These are phyloP conservation scores for Pterocarpus macrocarpus DNA, from an alignment of 306 rosid species.

Conservation along the genomic window DNA sequence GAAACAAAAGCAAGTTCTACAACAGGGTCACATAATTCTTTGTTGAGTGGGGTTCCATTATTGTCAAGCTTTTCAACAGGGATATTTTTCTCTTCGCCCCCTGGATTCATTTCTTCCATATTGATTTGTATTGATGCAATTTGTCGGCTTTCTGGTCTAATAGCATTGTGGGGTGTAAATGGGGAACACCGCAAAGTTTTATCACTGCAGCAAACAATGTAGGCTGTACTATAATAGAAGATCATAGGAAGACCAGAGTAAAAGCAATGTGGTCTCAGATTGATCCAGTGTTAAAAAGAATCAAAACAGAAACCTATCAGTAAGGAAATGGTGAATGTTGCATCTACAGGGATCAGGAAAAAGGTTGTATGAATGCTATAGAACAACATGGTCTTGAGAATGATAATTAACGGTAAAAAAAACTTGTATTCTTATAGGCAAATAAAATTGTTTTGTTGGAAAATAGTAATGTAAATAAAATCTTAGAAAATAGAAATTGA, in stretches of 20 bases:
- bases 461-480: constrained; percentile 1
- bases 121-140: constrained; percentile 38
- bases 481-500: background rate
- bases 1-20: constrained; percentile 49
- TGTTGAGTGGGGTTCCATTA: constrained; percentile 41
- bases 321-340: constrained; percentile 18
- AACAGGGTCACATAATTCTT: constrained; percentile 47
- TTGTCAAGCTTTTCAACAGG: constrained; percentile 40
- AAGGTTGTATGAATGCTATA: constrained; percentile 25
- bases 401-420: constrained; percentile 27
- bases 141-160: constrained; percentile 39
- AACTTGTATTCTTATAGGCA: background rate
- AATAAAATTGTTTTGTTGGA: background rate
- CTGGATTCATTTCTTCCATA: constrained; percentile 44
- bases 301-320: background rate
- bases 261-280: constrained; percentile 16
- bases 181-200: constrained; percentile 50
- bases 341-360: constrained; percentile 23
- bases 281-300: constrained; percentile 19
- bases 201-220: constrained; percentile 39
- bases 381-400: constrained; percentile 7
- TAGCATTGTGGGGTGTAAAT: constrained; percentile 56
- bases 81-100: constrained; percentile 43
- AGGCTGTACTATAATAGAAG: constrained; percentile 45
- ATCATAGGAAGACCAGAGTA: constrained; percentile 39